Base-by-base conservation (phyloP, 257 asterid genomes). In the Ballota nigra region DNA sequence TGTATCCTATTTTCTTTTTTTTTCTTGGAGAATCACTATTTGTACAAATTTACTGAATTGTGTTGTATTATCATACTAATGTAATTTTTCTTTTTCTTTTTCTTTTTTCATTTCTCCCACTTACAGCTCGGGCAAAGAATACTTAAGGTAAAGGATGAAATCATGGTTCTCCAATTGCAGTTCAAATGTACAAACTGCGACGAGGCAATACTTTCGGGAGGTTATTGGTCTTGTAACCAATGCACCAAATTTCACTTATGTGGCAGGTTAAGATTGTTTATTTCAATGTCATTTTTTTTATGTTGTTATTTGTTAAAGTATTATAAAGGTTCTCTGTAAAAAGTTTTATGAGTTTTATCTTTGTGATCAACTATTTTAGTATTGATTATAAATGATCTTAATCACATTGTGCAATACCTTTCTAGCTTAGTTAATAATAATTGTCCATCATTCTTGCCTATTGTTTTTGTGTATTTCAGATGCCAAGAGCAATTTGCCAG, bases 181-280 rank as follows among this genome's bases (percentile, higher is more conserved):
- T 78, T 73, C 72, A 78, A 78, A 22, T 91, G 97, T 80, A 64
- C 76, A 59, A 80, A 71, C 65, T 91, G 97, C 83, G 80, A 77
- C 33, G 83, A 83, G 75, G 76, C 78, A 33, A 84, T 88, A 58
- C 64, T 83, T 28, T 80, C 94, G 6, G 90, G 89, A 69, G 66
- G 75, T 8, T 75, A 74, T 68, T 83, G 92, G 91, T 72, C 72
- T 72, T 90, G 96, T 75, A 60, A 75, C 61, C 82, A 86, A 71
- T 88, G 96, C 88, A 82, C 74, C 75, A 76, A 77, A n/a, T 79
- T 78, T 51, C 84, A 82, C 70, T 18, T 84, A 66, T 91, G 97
- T 63, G 57, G 64, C 75, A 85, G 93, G 96, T 89, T 74, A 77
- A 6, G 26, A 67, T 66, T 73, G 20, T 47, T n/a, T n/a, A 15